phyloP scores from a whole-genome alignment of 1,284 basidiomycete genomes.

The Cutaneotrichosporon spelunceum region DNA sequence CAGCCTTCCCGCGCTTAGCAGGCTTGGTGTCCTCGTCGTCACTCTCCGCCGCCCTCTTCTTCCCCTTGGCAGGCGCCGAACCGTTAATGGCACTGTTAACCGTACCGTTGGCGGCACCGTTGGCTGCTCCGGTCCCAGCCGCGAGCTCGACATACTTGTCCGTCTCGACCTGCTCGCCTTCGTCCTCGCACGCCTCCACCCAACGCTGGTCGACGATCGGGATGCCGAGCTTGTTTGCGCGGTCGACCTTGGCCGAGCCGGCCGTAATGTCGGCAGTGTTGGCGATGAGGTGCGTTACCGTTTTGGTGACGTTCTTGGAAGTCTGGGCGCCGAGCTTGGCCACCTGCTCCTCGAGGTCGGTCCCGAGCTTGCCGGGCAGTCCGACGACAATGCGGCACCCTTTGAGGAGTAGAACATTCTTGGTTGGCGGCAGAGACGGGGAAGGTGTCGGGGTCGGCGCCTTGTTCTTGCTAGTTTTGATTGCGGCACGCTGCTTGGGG shows the following conservation, averaged over 20 bases:
- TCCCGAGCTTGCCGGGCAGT: constrained; percentile 7
- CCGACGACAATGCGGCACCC: constrained; percentile 13
- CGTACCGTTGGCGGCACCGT: background rate
- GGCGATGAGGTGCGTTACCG: constrained; percentile 22
- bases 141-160: constrained; percentile 6
- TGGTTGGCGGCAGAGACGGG: background rate
- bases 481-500: constrained; percentile 3
- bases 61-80: constrained; percentile 8
- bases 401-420: constrained; percentile 10
- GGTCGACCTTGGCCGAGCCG: constrained; percentile 6
- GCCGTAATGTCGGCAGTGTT: constrained; percentile 2
- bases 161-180: constrained; percentile 8
- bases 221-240: constrained; percentile 1
- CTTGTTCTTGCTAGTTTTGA: constrained; percentile 3
- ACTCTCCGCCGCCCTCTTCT: constrained; percentile 13
- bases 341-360: constrained; percentile 7
- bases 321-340: constrained; percentile 17
- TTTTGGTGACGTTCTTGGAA: constrained; percentile 15
- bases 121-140: too few relatives aligned
- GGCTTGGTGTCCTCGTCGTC: constrained; percentile 13
- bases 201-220: constrained; percentile 16
- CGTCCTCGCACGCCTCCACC: constrained; percentile 18
- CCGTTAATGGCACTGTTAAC: background rate
- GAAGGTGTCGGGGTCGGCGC: constrained; percentile 3
- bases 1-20: constrained; percentile 12